Evolutionary conservation across 768 basidiomycete species (phyloP).

Genomic region (Termitomyces sp.): DNA sequence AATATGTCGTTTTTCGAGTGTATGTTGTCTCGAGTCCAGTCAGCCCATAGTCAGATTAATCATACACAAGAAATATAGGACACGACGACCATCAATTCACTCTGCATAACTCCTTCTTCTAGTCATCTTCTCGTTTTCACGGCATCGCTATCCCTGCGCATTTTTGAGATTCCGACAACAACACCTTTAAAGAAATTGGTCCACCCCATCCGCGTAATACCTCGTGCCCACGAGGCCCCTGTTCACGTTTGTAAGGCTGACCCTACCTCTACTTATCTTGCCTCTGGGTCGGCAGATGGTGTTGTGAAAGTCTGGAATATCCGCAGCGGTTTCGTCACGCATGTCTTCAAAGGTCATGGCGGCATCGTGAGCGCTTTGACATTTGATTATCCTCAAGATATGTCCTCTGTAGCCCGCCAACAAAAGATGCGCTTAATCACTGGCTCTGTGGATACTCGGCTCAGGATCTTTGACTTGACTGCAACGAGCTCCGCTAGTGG

Average conservation of each 20-base stretch:
- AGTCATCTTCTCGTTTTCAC: constrained; percentile 80
- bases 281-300: constrained; percentile 95
- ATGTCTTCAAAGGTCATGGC: constrained; percentile 94
- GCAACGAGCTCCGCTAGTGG: constrained; percentile 55
- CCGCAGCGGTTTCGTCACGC: constrained; percentile 82
- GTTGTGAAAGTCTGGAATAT: constrained; percentile 98
- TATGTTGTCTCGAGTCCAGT: constrained; percentile 40
- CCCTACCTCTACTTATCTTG: constrained; percentile 86
- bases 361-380: constrained; percentile 92
- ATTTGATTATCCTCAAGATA: constrained; percentile 76
- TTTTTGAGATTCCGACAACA: constrained; percentile 73
- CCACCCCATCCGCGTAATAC: constrained; percentile 70
- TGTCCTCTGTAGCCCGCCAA: constrained; percentile 43
- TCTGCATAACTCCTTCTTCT: constrained; percentile 77
- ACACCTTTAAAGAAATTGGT: constrained; percentile 47
- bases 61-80: constrained; percentile 50
- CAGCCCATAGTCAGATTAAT: not conserved
- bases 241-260: constrained; percentile 86
- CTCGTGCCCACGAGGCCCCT: constrained; percentile 90
- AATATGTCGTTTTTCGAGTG: constrained; percentile 81
- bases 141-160: constrained; percentile 73
- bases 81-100: constrained; percentile 77
- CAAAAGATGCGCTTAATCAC: constrained; percentile 80
- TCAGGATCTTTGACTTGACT: constrained; percentile 89
- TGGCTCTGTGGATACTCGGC: constrained; percentile 87